Evolutionary conservation across 352 stramenopile genomes (phyloP).

Genomic region (Pythium aphanidermatum): DNA sequence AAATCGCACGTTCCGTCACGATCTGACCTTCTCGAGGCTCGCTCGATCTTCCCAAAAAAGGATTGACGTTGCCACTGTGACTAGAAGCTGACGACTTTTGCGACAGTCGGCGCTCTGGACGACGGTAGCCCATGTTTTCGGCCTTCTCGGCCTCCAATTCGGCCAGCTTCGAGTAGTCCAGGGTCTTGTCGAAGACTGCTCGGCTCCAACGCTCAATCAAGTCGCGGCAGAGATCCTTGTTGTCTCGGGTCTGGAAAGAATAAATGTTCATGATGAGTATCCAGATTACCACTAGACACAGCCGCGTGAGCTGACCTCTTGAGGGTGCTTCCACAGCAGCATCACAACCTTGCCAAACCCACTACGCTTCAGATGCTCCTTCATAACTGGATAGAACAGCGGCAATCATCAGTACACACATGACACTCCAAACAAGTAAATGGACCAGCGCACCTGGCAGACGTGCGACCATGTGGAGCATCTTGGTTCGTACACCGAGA

Average conservation of each 20-base stretch:
- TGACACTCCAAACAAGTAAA: neutral
- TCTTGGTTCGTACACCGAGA: conserved; percentile 80
- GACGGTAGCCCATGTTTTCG: conserved; percentile 67
- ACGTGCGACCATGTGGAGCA: conserved; percentile 74
- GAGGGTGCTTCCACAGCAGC: conserved; percentile 82
- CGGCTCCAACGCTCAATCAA: conserved; percentile 85
- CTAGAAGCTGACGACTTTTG: conserved; percentile 8
- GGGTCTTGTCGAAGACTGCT: conserved; percentile 85
- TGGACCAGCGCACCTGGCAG: conserved; percentile 68
- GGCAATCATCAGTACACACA: neutral
- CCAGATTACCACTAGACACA: neutral
- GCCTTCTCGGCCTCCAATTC: conserved; percentile 84
- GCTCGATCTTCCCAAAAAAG: conserved; percentile 34
- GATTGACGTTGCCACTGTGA: conserved; percentile 29
- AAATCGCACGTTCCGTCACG: conserved; percentile 53
- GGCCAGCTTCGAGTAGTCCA: conserved; percentile 82
- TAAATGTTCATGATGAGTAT: too few relatives aligned
- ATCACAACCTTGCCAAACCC: conserved; percentile 87
- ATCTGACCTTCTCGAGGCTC: conserved; percentile 26
- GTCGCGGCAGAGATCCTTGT: conserved; percentile 82
- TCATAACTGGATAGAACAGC: conserved; percentile 57
- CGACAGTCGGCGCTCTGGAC: conserved; percentile 28
- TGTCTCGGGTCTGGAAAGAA: conserved; percentile 78
- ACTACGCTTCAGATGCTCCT: conserved; percentile 86
- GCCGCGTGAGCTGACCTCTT: conserved; percentile 41